Evolutionary conservation across 768 basidiomycete genomes (phyloP), one percentile per base, ranked within the genome.

Genomic region (Podaxis mareebaensis): DNA sequence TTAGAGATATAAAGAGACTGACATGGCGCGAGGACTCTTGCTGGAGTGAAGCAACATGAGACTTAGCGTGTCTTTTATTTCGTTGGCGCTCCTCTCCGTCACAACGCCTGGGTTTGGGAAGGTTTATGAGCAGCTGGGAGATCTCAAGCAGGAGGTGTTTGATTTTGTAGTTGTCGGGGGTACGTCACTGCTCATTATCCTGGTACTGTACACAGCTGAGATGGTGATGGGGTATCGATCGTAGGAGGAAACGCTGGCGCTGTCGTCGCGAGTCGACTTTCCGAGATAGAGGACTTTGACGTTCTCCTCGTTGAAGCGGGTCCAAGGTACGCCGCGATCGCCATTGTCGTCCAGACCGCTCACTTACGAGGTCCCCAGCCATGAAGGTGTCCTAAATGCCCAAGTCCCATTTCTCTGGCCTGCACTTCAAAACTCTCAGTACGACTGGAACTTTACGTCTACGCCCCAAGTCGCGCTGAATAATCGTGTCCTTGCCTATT

Each of bases 381-480:
- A 71, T 52, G 63, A 68, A 55, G 67, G 64, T 22, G 68, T 70
- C 3, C 58, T 71, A 17, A 56, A 69, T 26, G 61, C 66, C 2
- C 65, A 64, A 33, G 67, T 73, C 8, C 74, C 74, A 2, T 70
- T 55, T 58, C 69, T 69, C 53, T 64, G 39, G 11, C 39, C 57
- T 3, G 58, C 24, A 8, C 57, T 69, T 33, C 55, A 54, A 26
- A 42, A 59, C 15, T 67, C 70, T 46, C 49, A 52, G 10, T 72
- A 69, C 57, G 73, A 73, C 60, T 76, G 74, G 74, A 75, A 74
- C 56, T 75, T 64, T 63, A 75, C 73, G 1, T 74, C 73, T 7
- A 64, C 60, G 0, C 60, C 69, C 38, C 73, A 75, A 58, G 8
- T 39, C 7, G 71, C 64, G 0, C 53, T 74, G 28, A 61, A 64